Evolutionary conservation across 2,329 filamentous ascomycete genomes (phyloP).

Genomic region (Pyrenophora seminiperda): DNA sequence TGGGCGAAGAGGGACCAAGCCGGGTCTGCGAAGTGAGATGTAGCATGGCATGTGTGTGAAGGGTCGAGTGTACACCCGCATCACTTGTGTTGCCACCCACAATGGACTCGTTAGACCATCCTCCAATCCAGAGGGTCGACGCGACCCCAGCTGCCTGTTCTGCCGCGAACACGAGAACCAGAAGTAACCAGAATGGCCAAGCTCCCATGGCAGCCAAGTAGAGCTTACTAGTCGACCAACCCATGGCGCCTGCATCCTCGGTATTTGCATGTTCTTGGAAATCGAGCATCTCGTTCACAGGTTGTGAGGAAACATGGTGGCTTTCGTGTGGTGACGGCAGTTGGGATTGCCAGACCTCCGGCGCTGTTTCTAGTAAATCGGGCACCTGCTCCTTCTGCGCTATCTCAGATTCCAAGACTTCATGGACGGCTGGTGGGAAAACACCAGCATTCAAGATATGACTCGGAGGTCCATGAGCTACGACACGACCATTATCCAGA

Average conservation of each 20-base stretch:
- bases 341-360: neutral
- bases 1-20: neutral
- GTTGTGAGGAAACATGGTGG: neutral
- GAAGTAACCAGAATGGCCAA: neutral
- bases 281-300: neutral
- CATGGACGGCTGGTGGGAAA: neutral
- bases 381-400: neutral
- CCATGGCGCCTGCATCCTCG: neutral
- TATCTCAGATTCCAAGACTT: neutral
- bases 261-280: neutral
- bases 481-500: neutral
- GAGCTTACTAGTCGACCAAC: neutral
- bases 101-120: neutral
- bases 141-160: neutral
- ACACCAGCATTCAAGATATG: neutral
- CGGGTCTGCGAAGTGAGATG: neutral
- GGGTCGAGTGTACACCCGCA: neutral
- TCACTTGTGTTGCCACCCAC: neutral
- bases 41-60: neutral
- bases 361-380: neutral
- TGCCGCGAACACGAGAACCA: neutral
- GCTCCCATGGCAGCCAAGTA: neutral
- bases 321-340: neutral
- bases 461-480: neutral
- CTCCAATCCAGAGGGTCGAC: neutral